Evolutionary conservation across 108 stramenopile genomes (phyloP).

Genomic region (Parietichytrium sp.): DNA sequence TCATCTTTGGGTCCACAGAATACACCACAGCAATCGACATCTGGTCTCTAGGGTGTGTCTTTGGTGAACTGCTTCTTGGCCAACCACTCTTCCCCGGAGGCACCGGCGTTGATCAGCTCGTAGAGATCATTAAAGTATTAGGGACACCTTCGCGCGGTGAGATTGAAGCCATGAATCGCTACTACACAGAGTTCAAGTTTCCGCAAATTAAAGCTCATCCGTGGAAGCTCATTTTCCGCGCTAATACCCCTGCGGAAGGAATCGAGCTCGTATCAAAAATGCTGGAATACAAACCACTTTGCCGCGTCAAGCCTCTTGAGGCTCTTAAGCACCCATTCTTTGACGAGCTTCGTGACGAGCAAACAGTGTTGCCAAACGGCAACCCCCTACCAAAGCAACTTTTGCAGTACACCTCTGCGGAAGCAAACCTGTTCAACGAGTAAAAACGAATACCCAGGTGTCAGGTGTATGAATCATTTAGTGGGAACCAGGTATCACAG

Average conservation of each 20-base stretch:
- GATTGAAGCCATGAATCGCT: constrained; percentile 91
- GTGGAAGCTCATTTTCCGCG: constrained; percentile 88
- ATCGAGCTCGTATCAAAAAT: constrained; percentile 85
- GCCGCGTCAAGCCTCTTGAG: constrained; percentile 80
- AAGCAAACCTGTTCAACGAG: no score
- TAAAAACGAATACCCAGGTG: no score
- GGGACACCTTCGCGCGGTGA: constrained; percentile 96
- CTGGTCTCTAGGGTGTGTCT: constrained; percentile 81
- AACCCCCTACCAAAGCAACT: background rate
- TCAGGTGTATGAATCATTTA: no score
- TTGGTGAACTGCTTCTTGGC: constrained; percentile 91
- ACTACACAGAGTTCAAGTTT: constrained; percentile 97
- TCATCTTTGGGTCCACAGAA: constrained; percentile 96
- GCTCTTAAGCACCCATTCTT: constrained; percentile 91
- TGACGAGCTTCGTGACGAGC: constrained; percentile 80
- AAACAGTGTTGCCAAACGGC: constrained; percentile 64
- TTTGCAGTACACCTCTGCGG: background rate
- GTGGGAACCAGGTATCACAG: no score
- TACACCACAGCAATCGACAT: constrained; percentile 90
- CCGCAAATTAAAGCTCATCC: constrained; percentile 96
- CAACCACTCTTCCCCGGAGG: constrained; percentile 96
- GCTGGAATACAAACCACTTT: constrained; percentile 84
- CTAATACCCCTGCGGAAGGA: constrained; percentile 76
- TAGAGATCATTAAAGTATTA: constrained; percentile 97
- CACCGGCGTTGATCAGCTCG: constrained; percentile 96